These are phyloP conservation scores for Amaranthus cruentus DNA, from an alignment of 148 eudicot genomes.

Conservation along the genomic window DNA sequence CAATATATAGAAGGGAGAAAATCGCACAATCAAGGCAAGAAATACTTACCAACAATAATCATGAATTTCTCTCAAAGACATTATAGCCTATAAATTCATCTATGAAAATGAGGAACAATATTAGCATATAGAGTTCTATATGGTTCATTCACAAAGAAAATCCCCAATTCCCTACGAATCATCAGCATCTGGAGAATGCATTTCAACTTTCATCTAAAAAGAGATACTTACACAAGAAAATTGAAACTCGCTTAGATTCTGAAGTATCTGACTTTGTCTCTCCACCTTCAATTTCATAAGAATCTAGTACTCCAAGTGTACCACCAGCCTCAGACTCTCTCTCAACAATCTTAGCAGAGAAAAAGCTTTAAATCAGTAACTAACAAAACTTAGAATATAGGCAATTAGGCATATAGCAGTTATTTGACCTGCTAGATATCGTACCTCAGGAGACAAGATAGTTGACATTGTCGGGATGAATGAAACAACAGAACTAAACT, in stretches of 20 bases:
- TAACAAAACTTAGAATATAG: not conserved
- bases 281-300: conserved; percentile 91
- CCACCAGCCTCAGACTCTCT: conserved; percentile 89
- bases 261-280: conserved; percentile 86
- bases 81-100: not conserved
- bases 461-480: conserved; percentile 82
- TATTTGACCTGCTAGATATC: not conserved
- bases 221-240: conserved; percentile 75
- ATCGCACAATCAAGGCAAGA: not conserved
- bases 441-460: conserved; percentile 85
- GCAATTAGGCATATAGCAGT: not conserved
- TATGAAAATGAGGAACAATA: not conserved
- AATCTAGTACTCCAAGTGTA: conserved; percentile 68
- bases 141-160: not conserved
- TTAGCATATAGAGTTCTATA: not conserved
- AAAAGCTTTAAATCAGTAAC: conserved; percentile 12
- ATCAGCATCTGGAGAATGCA: not conserved
- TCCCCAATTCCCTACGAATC: not conserved
- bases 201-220: not conserved
- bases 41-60: not conserved
- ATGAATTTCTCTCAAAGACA: not conserved
- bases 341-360: conserved; percentile 57
- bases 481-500: conserved; percentile 78
- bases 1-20: too few species aligned
- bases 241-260: conserved; percentile 80